Base-by-base conservation (phyloP, 257 asterid genomes). In the Rhazya stricta region DNA sequence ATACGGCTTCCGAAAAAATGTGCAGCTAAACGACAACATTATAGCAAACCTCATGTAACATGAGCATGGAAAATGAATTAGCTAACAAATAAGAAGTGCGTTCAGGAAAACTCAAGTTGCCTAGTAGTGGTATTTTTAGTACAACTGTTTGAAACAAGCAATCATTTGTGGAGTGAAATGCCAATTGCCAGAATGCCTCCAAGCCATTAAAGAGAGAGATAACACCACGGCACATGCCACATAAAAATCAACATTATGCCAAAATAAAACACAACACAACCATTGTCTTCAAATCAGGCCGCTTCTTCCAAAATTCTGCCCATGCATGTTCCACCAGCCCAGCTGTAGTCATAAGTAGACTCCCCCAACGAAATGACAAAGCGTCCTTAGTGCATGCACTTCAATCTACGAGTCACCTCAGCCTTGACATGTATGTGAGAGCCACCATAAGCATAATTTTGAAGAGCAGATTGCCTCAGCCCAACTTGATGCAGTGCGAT, bases 351-450 rank as follows among this genome's bases (percentile, higher is more conserved):
- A 66, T n/a, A 56, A 71, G 56, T 54, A 51, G 88, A 80, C 89
- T 76, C 89, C 86, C 74, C 94, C 90, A 88, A 83, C 91, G 86
- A 81, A 85, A 79, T 77, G 82, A 81, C 81, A 90, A 88, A 87
- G 91, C 96, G 76, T 85, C 93, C 69, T 89, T 74, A 88, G 96
- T 86, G 93, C 90, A 78, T 78, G 67, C 86, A 87, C 78, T n/a
- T 80, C 71, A 81, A 79, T 79, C 86, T 76, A 78, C 70, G 81
- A 77, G 88, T 88, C 94, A 88, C 93, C 96, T 88, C 91, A 77
- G 91, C 91, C 91, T 88, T 86, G 83, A 83, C 87, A 88, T 80
- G 87, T 79, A 81, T 78, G 88, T 89, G 87, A 90, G 88, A 82
- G 91, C 83, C 82, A 81, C 43, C 77, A 72, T 41, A 78, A 72